Evolutionary conservation across 2,329 filamentous ascomycete species (phyloP), one percentile per base, ranked within the genome.

Genomic region (Alternaria gansuensis): DNA sequence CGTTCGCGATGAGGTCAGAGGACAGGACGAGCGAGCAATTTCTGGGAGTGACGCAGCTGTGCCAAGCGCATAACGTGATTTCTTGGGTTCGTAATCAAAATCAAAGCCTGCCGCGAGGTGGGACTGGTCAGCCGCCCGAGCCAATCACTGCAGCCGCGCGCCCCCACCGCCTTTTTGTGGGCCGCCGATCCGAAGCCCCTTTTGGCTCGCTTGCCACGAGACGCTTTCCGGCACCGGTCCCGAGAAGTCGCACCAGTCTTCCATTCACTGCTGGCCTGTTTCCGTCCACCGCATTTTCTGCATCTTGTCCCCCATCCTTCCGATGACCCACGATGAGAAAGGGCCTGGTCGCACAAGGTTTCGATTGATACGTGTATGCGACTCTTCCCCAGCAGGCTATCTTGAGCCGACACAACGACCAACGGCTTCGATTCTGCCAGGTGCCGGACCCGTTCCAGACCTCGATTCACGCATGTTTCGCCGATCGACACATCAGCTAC

Each of bases 1-100:
- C 71, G 70, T 71, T 72, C 64, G 67, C 68, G 70, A 75, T 75
- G 72, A 75, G 71, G 71, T 75, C 71, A 73, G 71, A 69, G 70
- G 71, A 65, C 67, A 70, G 67, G 68, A 65, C 62, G 65, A 69
- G 67, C 60, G 63, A 70, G 67, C 67, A 71, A 72, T 72, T 71
- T 70, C 65, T 71, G 68, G 65, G 64, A 69, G 67, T 68, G 69
- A 69, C 68, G 67, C 67, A 71, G 67, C 66, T 57, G 26, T 53
- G 68, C 67, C 68, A 72, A 71, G 70, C 26, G 43, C 23, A 64
- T 72, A 69, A 74, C 70, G 71, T 74, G 69, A 70, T 69, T 54
- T 53, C 55, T 57, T 63, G 58, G 57, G 44, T 52, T 63, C 60
- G 59, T 66, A 62, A 67, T 65, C 64, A 62, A 60, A 62, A 67